These are phyloP conservation scores for Byssoonygena ceratinophila DNA, from an alignment of 2,329 filamentous ascomycete genomes.

Conservation along the genomic window DNA sequence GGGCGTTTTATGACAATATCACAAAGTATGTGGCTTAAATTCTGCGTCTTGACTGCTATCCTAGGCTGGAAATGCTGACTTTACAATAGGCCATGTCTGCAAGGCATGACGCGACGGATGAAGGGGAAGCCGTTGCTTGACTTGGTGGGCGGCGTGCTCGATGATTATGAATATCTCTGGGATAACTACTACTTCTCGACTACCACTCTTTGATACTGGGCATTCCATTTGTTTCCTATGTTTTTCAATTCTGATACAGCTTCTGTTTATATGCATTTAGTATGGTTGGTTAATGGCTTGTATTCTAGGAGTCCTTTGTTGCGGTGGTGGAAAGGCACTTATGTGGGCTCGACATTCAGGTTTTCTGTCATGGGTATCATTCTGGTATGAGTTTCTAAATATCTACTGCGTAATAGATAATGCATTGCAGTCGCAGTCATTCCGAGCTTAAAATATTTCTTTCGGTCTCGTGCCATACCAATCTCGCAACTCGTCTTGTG, in stretches of 20 bases:
- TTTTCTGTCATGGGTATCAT: conserved; percentile 3
- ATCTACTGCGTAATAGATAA: not conserved
- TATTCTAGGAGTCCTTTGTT: not conserved
- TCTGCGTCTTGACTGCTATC: not conserved
- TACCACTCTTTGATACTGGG: conserved; percentile 38
- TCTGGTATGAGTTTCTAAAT: not conserved
- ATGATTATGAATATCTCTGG: conserved; percentile 97
- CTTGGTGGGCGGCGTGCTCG: conserved; percentile 72
- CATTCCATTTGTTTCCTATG: conserved; percentile 13
- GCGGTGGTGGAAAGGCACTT: not conserved
- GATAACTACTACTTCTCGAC: conserved; percentile 90
- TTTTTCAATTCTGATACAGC: conserved; percentile 2
- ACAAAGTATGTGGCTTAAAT: conserved; percentile 46
- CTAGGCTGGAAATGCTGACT: conserved; percentile 20
- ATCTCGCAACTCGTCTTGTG: conserved; percentile 58
- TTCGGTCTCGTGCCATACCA: conserved; percentile 71
- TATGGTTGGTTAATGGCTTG: not conserved
- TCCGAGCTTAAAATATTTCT: conserved; percentile 53
- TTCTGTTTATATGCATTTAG: conserved; percentile 1
- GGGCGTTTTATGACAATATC: conserved; percentile 91
- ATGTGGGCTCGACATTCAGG: not conserved
- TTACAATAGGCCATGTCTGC: conserved; percentile 46
- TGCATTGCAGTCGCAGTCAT: not conserved
- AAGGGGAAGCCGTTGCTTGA: conserved; percentile 63
- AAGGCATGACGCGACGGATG: conserved; percentile 60